Evolutionary conservation across 345 rosid species (phyloP).

Genomic region (Brassica napus): DNA sequence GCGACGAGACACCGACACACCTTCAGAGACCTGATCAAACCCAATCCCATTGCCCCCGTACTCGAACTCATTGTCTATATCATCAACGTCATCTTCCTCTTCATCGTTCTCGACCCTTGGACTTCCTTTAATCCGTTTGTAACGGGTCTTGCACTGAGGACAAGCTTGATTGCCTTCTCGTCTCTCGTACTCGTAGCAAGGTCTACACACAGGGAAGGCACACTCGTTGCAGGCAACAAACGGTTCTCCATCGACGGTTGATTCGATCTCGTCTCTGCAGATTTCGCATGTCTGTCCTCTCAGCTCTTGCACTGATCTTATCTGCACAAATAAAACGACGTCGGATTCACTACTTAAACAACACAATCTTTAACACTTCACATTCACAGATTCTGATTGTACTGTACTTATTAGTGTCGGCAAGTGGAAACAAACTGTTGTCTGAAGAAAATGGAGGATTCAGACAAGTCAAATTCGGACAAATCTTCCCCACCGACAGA

Average conservation of each 20-base stretch:
- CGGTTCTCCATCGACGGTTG: conserved; percentile 74
- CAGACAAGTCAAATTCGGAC: neutral
- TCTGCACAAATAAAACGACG: conserved; percentile 47
- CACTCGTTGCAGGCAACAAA: conserved; percentile 99
- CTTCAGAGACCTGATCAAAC: conserved; percentile 66
- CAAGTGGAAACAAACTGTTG: neutral
- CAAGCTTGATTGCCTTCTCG: conserved; percentile 96
- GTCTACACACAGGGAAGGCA: conserved; percentile 97
- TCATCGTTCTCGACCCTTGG: conserved; percentile 99
- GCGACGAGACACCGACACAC: conserved; percentile 57
- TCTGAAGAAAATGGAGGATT: neutral
- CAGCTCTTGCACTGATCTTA: conserved; percentile 88
- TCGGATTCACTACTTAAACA: neutral
- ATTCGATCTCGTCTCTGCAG: conserved; percentile 89
- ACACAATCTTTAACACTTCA: neutral
- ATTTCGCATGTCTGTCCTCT: conserved; percentile 95
- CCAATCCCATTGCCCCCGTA: conserved; percentile 55
- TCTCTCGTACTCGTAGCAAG: conserved; percentile 96
- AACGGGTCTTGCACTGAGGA: conserved; percentile 97
- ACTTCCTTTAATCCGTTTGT: conserved; percentile 92
- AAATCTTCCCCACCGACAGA: conserved; percentile 33
- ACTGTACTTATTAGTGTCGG: neutral
- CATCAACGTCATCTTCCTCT: conserved; percentile 95
- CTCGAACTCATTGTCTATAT: conserved; percentile 90
- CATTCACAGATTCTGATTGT: neutral